phyloP scores from a whole-genome alignment of 2,329 filamentous ascomycete species.

The Geosmithia putterillii region DNA sequence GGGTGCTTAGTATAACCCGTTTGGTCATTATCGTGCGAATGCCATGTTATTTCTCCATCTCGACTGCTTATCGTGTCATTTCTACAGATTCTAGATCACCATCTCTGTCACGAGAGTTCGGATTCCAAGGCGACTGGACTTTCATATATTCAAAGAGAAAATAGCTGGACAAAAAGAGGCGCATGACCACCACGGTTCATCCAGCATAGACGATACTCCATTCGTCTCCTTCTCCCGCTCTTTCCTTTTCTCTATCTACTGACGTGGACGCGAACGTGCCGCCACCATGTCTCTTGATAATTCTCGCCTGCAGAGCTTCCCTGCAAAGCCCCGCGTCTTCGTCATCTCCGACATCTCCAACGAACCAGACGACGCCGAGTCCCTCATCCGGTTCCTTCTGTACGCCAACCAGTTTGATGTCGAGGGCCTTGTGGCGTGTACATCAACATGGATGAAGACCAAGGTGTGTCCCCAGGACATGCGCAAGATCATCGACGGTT shows the following conservation, averaged over 20 bases:
- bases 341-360: conserved; percentile 28
- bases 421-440: conserved; percentile 25
- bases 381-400: conserved; percentile 24
- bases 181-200: no score
- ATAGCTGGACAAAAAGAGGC: no score
- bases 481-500: conserved; percentile 2
- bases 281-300: not conserved
- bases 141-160: no score
- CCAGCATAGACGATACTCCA: no score
- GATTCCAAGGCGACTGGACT: no score
- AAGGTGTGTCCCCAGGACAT: conserved; percentile 9
- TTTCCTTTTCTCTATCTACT: no score
- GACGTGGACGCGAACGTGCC: no score
- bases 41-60: not conserved
- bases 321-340: conserved; percentile 18
- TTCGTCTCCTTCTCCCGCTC: no score
- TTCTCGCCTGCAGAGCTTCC: not conserved
- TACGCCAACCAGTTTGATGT: conserved; percentile 29
- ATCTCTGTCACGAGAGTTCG: no score
- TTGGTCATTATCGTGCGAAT: not conserved
- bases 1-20: not conserved
- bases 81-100: no score
- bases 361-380: conserved; percentile 28
- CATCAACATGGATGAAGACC: conserved; percentile 27
- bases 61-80: no score